Evolutionary conservation across 306 rosid genomes (phyloP).

Genomic region (Lathyrus tuberosus): DNA sequence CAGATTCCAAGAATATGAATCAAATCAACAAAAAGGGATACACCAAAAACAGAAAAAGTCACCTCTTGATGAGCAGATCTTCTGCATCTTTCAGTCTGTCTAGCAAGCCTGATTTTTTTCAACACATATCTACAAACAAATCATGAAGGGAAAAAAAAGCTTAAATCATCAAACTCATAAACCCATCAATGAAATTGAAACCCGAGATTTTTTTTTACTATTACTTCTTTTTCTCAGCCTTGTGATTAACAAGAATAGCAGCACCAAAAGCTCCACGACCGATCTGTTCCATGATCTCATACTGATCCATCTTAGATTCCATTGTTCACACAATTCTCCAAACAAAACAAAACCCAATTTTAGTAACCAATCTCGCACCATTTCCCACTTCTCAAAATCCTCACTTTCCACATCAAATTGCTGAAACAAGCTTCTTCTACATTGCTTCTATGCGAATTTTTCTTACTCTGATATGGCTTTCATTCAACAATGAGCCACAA

Average conservation of each 20-base stretch:
- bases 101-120: conserved; percentile 98
- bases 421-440: conserved; percentile 38
- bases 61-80: conserved; percentile 99
- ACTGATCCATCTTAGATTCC: conserved; percentile 99
- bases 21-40: conserved; percentile 35
- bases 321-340: conserved; percentile 39
- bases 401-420: conserved; percentile 30
- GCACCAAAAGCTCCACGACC: conserved; percentile 99
- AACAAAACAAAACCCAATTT: conserved; percentile 16
- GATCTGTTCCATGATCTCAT: conserved; percentile 99
- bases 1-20: conserved; percentile 8
- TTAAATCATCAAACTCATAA: conserved; percentile 18
- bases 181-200: not conserved
- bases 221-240: conserved; percentile 89
- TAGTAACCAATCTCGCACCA: conserved; percentile 43
- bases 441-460: conserved; percentile 37
- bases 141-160: conserved; percentile 32
- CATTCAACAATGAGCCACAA: conserved; percentile 33
- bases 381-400: conserved; percentile 38
- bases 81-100: conserved; percentile 98
- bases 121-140: conserved; percentile 78
- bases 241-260: conserved; percentile 93
- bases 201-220: conserved; percentile 18
- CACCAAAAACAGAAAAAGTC: conserved; percentile 16
- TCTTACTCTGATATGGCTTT: conserved; percentile 18